Conservation (phyloP, 306 rosid genomes). For the Trichosanthes truncata region DNA sequence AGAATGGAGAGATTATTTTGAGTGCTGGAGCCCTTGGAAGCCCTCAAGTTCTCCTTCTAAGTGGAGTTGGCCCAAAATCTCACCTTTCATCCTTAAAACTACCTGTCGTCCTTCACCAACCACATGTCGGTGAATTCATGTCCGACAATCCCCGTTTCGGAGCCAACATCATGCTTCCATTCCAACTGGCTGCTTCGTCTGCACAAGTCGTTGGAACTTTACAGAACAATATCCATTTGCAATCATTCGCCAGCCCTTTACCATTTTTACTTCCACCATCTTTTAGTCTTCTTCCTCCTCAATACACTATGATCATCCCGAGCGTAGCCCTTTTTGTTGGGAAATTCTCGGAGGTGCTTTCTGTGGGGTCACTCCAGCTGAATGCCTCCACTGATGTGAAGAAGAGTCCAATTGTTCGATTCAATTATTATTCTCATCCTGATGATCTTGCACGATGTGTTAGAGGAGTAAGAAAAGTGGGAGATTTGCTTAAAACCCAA, state of each 20-base stretch:
- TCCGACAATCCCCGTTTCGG: conserved; percentile 21
- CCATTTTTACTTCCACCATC: not conserved
- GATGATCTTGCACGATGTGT: conserved; percentile 1
- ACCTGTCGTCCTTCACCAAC: conserved; percentile 11
- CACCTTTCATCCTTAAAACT: conserved; percentile 10
- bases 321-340: not conserved
- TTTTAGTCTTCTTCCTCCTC: not conserved
- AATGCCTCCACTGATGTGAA: not conserved
- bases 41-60: conserved; percentile 20
- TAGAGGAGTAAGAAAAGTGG: not conserved
- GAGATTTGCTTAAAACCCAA: not conserved
- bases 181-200: not conserved
- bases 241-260: not conserved
- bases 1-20: conserved; percentile 13
- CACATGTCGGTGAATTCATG: conserved; percentile 16
- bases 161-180: not conserved
- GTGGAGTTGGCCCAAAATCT: conserved; percentile 18
- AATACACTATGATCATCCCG: not conserved
- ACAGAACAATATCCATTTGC: not conserved
- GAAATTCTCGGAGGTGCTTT: not conserved
- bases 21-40: conserved; percentile 29
- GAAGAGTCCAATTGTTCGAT: not conserved
- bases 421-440: not conserved
- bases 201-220: not conserved
- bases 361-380: not conserved